Percentiles rank a stretch among this genome's conserved stretches.
phyloP scores from a whole-genome alignment of 352 stramenopile genomes.

The Saprolegnia parasitica region DNA sequence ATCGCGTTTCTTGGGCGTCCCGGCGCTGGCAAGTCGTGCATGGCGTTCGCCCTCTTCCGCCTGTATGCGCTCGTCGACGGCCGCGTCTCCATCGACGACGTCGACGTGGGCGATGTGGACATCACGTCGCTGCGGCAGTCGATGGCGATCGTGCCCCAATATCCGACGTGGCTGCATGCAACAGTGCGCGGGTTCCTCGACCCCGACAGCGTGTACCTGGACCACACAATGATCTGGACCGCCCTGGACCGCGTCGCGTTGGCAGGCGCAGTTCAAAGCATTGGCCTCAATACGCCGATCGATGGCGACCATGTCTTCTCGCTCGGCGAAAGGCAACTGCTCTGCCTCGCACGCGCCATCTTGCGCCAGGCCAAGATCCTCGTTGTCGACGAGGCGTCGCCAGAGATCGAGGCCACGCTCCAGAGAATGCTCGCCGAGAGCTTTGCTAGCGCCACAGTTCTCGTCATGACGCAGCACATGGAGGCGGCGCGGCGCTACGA shows the following conservation, averaged over 20 bases:
- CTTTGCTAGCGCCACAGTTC: conserved; percentile 8
- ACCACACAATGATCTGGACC: conserved; percentile 34
- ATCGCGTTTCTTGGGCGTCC: conserved; percentile 29
- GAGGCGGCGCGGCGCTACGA: background rate
- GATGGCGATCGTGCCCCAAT: conserved; percentile 51
- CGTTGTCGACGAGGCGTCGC: conserved; percentile 26
- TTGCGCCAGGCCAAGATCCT: conserved; percentile 29
- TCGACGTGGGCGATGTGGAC: conserved; percentile 63
- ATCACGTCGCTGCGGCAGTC: conserved; percentile 44
- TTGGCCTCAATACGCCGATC: conserved; percentile 22
- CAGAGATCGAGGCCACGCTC: conserved; percentile 25
- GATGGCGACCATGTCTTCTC: conserved; percentile 24
- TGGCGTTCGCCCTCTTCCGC: conserved; percentile 29
- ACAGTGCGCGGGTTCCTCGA: conserved; percentile 85
- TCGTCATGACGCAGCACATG: conserved; percentile 5
- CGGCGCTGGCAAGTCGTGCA: conserved; percentile 27
- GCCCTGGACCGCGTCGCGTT: conserved; percentile 48
- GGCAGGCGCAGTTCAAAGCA: conserved; percentile 40
- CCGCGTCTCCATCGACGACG: conserved; percentile 72
- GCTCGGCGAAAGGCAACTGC: conserved; percentile 27
- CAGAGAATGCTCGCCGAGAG: conserved; percentile 5
- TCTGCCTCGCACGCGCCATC: conserved; percentile 20
- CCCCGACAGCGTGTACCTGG: conserved; percentile 45
- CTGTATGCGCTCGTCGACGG: conserved; percentile 45
- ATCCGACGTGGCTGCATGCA: conserved; percentile 61